Evolutionary conservation across 176 grass and related monocot species (phyloP), one percentile per base, ranked within the genome.

Genomic region (Bromus sterilis): DNA sequence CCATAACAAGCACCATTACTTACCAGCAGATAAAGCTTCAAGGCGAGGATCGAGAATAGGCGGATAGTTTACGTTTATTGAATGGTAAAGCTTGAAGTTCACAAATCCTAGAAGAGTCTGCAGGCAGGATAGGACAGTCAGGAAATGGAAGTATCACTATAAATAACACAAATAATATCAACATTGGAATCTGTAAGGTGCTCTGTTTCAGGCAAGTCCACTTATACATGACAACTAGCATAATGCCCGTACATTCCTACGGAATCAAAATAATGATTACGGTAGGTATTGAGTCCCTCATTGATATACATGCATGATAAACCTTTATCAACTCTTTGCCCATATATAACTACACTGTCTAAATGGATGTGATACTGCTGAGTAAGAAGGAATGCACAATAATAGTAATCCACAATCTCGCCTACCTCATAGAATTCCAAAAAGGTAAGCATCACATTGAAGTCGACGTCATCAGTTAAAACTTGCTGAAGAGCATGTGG

Each of bases 371-470:
- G 24, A 55, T 42, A 21, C 23, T 75, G 55, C 21, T 62, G 5
- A 76, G 40, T 46, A 25, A 71, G 57, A 36, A 76, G 23, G 61
- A 81, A 89, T 49, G 57, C 18, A 71, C n/a, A 80, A 80, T 60
- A 86, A 83, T 29, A 81, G 28, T 64, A 86, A 86, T 18, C 32
- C 60, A 34, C 40, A 28, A 71, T 86, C 43, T 68, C 18, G 39
- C 42, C 82, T 89, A 91, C 96, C 93, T 93, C 93, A 4, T 99
- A 95, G 66, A 99, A 99, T 81, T 99, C 96, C 64, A 90, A 72
- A 88, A 99, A 99, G 25, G 89, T 95, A n/a, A 93, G 86, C 96
- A 99, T 99, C 82, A 99, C 92, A 90, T 95, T 99, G 81, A 93
- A 99, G 77, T 99, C 96, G 18, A 99, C 91, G 21, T 99, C 93